Percentiles rank a stretch among this genome's conserved stretches.
Evolutionary conservation across 495 filamentous ascomycete genomes (phyloP).

Genomic region (Talaromyces borbonicus): DNA sequence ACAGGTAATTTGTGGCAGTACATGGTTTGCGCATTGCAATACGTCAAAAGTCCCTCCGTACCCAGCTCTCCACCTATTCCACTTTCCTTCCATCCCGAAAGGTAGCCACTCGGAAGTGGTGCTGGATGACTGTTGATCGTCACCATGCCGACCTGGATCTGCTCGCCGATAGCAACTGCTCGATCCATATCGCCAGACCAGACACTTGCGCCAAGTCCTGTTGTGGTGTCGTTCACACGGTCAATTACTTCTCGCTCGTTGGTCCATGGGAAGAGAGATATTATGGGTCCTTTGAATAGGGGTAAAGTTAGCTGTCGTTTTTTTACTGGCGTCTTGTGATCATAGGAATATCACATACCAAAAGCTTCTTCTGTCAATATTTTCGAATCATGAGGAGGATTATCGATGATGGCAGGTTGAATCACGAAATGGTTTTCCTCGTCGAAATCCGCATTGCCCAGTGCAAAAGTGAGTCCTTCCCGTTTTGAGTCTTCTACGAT

Average conservation of each 20-base stretch:
- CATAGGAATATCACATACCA: conserved; percentile 9
- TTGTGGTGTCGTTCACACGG: conserved; percentile 36
- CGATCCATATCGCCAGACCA: conserved; percentile 37
- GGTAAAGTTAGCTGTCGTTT: not conserved
- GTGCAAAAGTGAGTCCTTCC: conserved; percentile 36
- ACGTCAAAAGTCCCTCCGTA: conserved; percentile 44
- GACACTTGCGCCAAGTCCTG: conserved; percentile 41
- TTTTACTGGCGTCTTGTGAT: not conserved
- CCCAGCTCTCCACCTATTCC: conserved; percentile 54
- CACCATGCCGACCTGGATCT: conserved; percentile 36
- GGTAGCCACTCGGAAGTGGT: conserved; percentile 34
- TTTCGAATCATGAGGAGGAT: conserved; percentile 35
- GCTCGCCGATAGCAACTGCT: conserved; percentile 29
- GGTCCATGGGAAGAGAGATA: conserved; percentile 37
- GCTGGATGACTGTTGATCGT: conserved; percentile 17
- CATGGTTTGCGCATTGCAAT: conserved; percentile 40
- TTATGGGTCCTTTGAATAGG: conserved; percentile 34
- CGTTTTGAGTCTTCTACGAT: conserved; percentile 33
- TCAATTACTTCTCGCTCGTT: conserved; percentile 42
- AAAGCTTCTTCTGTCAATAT: conserved; percentile 33
- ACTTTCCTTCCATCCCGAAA: conserved; percentile 53
- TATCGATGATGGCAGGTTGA: conserved; percentile 41
- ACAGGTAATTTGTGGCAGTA: conserved; percentile 7
- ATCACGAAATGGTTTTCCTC: conserved; percentile 33
- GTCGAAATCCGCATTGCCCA: conserved; percentile 23